Conservation (phyloP, 1,284 basidiomycete genomes). For the Microbotryomycetes sp. region DNA sequence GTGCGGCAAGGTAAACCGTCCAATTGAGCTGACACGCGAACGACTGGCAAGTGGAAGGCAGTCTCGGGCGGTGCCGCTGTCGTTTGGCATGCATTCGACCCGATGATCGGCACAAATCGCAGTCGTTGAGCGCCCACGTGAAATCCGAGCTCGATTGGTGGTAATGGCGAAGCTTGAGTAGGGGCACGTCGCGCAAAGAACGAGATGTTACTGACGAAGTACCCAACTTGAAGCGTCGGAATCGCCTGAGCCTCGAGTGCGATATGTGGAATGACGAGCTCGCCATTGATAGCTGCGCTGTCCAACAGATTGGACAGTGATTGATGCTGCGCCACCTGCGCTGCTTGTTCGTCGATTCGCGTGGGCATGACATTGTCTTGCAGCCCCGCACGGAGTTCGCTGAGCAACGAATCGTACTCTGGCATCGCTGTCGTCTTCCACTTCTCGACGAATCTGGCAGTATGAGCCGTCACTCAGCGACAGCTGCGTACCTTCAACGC, state of each 20-base stretch:
- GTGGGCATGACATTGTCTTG: neutral
- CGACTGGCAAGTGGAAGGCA: constrained; percentile 9
- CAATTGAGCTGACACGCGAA: constrained; percentile 52
- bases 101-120: constrained; percentile 51
- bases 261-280: constrained; percentile 14
- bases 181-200: neutral
- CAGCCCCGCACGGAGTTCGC: constrained; percentile 9
- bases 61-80: constrained; percentile 7
- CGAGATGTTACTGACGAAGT: constrained; percentile 14
- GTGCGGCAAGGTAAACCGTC: constrained; percentile 51
- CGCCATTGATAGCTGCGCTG: neutral
- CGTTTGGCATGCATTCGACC: too few species aligned
- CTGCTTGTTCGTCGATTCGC: neutral
- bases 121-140: constrained; percentile 59
- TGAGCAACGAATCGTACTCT: constrained; percentile 13
- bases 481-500: too few species aligned
- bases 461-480: neutral
- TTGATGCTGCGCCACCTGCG: neutral
- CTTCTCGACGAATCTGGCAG: constrained; percentile 10
- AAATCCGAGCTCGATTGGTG: constrained; percentile 51
- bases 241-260: constrained; percentile 23
- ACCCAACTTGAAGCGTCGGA: constrained; percentile 25
- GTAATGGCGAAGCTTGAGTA: neutral
- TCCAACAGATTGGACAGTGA: neutral
- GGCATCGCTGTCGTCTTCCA: constrained; percentile 6